These are phyloP conservation scores for Emydomyces testavorans DNA, from an alignment of 2,329 filamentous ascomycete species.

Conservation along the genomic window DNA sequence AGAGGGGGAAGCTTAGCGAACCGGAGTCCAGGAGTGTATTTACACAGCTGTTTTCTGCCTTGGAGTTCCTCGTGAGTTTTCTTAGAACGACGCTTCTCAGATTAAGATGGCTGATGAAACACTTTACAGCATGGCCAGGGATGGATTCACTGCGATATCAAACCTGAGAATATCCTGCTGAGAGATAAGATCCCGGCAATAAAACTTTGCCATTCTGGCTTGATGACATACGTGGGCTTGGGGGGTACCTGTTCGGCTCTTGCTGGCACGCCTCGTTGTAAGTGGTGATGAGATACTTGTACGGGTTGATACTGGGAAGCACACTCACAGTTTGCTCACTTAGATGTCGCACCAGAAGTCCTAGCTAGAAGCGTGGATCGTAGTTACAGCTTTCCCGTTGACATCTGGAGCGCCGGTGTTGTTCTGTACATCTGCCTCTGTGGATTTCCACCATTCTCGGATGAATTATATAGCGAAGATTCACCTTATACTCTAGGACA, in stretches of 20 bases:
- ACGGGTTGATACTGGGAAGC: neutral
- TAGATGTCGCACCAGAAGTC: constrained; percentile 87
- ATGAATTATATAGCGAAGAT: constrained; percentile 71
- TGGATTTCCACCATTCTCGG: constrained; percentile 90
- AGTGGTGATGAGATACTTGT: constrained; percentile 18
- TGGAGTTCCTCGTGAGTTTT: constrained; percentile 72
- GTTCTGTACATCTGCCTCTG: constrained; percentile 95
- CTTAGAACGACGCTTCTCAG: neutral
- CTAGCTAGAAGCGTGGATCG: constrained; percentile 57
- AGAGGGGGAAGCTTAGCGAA: constrained; percentile 78
- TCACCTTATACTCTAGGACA: constrained; percentile 68
- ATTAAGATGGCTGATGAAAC: neutral
- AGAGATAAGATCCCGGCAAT: constrained; percentile 72
- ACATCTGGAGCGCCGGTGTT: constrained; percentile 90
- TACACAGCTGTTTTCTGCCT: constrained; percentile 76
- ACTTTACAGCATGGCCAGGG: constrained; percentile 68
- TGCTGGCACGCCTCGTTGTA: constrained; percentile 75
- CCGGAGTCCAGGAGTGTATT: constrained; percentile 76
- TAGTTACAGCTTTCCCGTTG: constrained; percentile 86
- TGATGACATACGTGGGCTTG: constrained; percentile 47
- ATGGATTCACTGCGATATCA: constrained; percentile 95
- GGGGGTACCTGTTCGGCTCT: constrained; percentile 94
- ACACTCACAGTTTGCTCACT: neutral
- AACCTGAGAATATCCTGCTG: constrained; percentile 88
- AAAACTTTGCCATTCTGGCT: constrained; percentile 88